Conservation (phyloP, 306 rosid species). For the Calophaca sinica region DNA sequence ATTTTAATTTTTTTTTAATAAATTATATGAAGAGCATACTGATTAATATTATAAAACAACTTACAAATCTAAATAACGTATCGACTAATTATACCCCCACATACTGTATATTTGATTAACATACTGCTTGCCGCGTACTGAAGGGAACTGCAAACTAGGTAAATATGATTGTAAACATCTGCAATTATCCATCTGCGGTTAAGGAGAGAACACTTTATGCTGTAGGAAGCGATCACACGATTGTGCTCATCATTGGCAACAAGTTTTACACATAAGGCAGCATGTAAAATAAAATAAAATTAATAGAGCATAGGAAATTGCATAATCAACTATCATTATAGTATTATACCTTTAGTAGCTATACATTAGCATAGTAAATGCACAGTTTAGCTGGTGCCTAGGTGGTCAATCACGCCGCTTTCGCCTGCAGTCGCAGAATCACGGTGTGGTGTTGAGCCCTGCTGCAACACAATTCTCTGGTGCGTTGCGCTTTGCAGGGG, state of each 20-base stretch:
- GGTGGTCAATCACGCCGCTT: no score
- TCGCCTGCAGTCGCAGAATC: not conserved
- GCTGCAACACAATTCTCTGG: not conserved
- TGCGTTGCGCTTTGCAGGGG: not conserved
- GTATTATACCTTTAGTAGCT: not conserved
- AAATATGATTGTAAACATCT: not conserved
- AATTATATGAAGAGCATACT: no score
- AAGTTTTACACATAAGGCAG: not conserved
- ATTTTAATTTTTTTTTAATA: no score
- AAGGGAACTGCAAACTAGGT: not conserved
- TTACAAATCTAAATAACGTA: no score
- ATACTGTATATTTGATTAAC: no score
- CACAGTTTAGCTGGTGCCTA: not conserved
- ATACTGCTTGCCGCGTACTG: no score
- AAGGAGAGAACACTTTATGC: constrained; percentile 3
- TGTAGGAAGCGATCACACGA: constrained; percentile 1
- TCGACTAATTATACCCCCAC: no score
- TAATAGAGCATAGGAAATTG: not conserved
- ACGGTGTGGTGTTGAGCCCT: not conserved
- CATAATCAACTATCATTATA: not conserved
- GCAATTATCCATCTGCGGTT: not conserved
- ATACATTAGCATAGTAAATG: not conserved
- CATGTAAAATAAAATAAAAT: not conserved
- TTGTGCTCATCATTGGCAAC: constrained; percentile 5
- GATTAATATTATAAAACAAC: no score